phyloP scores from a whole-genome alignment of 768 basidiomycete genomes.

The Tulasnella sp. region DNA sequence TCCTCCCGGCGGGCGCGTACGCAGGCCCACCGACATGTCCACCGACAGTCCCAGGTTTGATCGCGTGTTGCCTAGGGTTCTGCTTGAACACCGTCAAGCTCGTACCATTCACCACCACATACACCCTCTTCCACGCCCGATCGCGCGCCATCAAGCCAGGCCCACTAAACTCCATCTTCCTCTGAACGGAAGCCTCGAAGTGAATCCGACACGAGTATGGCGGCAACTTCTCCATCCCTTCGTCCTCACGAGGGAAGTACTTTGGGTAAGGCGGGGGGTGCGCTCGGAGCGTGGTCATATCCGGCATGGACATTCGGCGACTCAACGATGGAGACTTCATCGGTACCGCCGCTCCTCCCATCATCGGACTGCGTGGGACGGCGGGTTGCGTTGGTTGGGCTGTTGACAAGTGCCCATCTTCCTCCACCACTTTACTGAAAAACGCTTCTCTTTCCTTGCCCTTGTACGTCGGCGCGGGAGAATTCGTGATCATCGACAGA shows the following conservation, averaged over 20 bases:
- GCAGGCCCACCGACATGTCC: background rate
- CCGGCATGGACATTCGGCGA: constrained; percentile 1
- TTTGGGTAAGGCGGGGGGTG: constrained; percentile 8
- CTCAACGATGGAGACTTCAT: background rate
- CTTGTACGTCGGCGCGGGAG: background rate
- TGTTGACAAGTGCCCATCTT: too few species aligned
- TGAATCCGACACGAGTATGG: constrained; percentile 72
- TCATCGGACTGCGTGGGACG: background rate
- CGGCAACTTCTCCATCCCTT: constrained; percentile 73
- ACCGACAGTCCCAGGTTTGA: background rate
- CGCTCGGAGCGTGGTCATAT: background rate
- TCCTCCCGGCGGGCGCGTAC: background rate
- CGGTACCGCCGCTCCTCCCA: background rate
- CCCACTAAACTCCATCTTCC: constrained; percentile 84
- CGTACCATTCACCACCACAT: constrained; percentile 92
- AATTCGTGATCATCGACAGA: background rate
- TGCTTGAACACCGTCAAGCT: constrained; percentile 60
- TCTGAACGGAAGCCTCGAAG: constrained; percentile 68
- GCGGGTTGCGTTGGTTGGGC: background rate
- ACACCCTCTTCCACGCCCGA: constrained; percentile 80
- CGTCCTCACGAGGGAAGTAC: constrained; percentile 42
- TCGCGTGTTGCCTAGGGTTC: constrained; percentile 12
- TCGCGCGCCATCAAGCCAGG: constrained; percentile 85
- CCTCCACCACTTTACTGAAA: background rate
- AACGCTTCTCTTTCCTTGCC: constrained; percentile 5